These are phyloP conservation scores for Lepidium africanum DNA, from an alignment of 345 rosid species.

Conservation along the genomic window DNA sequence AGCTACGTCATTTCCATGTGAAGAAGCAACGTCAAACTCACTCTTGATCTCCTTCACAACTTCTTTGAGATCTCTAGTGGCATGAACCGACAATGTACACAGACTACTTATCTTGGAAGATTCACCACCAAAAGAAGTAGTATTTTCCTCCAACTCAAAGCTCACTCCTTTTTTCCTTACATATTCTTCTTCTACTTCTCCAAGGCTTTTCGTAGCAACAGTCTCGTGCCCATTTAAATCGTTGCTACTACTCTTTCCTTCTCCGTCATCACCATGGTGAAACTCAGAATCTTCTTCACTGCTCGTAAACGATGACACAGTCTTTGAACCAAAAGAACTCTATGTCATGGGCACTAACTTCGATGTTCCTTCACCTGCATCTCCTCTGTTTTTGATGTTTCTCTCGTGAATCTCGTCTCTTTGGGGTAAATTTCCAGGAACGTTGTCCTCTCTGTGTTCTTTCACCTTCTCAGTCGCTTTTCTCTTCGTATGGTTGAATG, in stretches of 20 bases:
- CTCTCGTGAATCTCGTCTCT: constrained; percentile 25
- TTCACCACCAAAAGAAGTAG: constrained; percentile 34
- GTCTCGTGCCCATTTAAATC: constrained; percentile 40
- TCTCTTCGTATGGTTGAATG: constrained; percentile 33
- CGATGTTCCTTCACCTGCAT: constrained; percentile 57
- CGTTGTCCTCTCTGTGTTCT: constrained; percentile 11
- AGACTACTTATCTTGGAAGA: constrained; percentile 59
- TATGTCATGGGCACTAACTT: constrained; percentile 39
- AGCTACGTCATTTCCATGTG: constrained; percentile 83
- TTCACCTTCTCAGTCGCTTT: constrained; percentile 2
- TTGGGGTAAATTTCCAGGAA: neutral
- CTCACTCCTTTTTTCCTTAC: constrained; percentile 57
- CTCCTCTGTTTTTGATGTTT: constrained; percentile 25
- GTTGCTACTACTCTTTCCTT: constrained; percentile 27
- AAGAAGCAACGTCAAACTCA: constrained; percentile 73
- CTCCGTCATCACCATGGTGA: constrained; percentile 11
- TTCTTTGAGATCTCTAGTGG: constrained; percentile 73
- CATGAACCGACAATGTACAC: constrained; percentile 58
- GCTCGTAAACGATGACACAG: constrained; percentile 20
- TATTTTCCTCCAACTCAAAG: constrained; percentile 65
- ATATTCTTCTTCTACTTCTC: constrained; percentile 37
- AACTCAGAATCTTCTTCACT: constrained; percentile 25
- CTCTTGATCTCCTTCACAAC: constrained; percentile 77
- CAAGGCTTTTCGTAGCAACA: constrained; percentile 33
- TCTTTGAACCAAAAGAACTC: constrained; percentile 26